Conservation (phyloP, 148 eudicot genomes). For the Fagopyrum esculentum region DNA sequence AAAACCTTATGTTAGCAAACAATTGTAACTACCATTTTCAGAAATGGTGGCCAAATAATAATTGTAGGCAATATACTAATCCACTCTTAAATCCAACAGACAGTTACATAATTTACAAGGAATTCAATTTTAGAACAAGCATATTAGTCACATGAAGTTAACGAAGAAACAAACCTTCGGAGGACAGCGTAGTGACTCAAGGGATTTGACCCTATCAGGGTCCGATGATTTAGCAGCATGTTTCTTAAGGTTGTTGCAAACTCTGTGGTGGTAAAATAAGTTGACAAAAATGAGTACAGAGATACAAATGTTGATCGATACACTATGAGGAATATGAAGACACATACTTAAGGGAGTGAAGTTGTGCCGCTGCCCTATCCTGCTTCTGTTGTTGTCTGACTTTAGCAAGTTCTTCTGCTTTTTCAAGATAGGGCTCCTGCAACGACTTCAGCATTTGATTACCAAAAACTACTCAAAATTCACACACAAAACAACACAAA, state of each 20-base stretch:
- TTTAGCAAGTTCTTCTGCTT: constrained; percentile 55
- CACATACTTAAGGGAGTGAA: constrained; percentile 67
- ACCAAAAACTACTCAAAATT: neutral
- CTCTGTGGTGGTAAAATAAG: constrained; percentile 20
- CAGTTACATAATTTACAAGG: neutral
- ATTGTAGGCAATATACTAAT: neutral
- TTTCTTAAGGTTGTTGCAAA: constrained; percentile 17
- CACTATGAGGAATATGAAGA: neutral
- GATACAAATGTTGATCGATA: constrained; percentile 11
- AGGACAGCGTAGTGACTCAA: constrained; percentile 33
- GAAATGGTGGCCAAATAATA: neutral
- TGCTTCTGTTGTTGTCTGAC: constrained; percentile 75
- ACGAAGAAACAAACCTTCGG: constrained; percentile 35
- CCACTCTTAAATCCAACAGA: neutral
- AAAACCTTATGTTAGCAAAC: constrained; percentile 8
- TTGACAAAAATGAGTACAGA: neutral
- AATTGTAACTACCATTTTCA: neutral
- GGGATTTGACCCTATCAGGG: constrained; percentile 39
- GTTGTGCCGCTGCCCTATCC: constrained; percentile 60
- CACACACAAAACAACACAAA: neutral
- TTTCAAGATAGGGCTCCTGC: constrained; percentile 49
- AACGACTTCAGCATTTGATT: neutral
- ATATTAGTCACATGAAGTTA: neutral
- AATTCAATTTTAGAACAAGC: neutral
- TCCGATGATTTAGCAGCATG: constrained; percentile 22